Evolutionary conservation across 192 early-diverging fungal genomes (phyloP), one percentile per base, ranked within the genome.

Genomic region (Backusella morwellensis): DNA sequence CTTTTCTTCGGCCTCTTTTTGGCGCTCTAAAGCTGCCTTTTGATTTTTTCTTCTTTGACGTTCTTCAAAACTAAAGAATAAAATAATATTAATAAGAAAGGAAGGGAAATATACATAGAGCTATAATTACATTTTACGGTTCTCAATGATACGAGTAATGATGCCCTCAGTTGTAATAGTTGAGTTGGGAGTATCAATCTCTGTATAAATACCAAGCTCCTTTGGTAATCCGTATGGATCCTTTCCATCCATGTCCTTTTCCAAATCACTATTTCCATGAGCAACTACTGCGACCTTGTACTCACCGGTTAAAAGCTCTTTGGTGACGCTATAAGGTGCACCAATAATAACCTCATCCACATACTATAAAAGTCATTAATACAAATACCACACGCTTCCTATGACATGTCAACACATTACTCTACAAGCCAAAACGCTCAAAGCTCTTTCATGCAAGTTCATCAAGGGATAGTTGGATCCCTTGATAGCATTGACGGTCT

Each of bases 311-410:
- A 97, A 84, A 23, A 98, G 93, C 63, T 95, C 92, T 77, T 96
- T 89, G 35, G 92, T 93, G 1, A 97, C 91, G 81, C 92, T 94
- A 80, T 91, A 94, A 19, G 97, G 97, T 29, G 95, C 95, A 29
- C 95, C 95, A 50, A 97, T 94, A 69, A 98, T 92, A 29, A 98
- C 95, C 77, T 97, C 96, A 81, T 98, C 95, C 7, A 96, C 96
- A 73, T 95, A 96, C 86, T 94, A 77, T 42, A 26, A 5, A 12
- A 67, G 54, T 6, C 15, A 17, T 66, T 40, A 67, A n/a, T 67
- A 75, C 38, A 40, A 9, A 32, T 32, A 32, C 32, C 3, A 40
- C 38, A 40, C 38, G 3, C 11, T 38, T 34, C 8, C 0, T 29
- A 54, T 36, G 11, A 19, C 0, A 63, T 6, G 4, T 50, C 4